phyloP scores from a whole-genome alignment of 2,329 filamentous ascomycete species.

The Sphaerulina populicola region DNA sequence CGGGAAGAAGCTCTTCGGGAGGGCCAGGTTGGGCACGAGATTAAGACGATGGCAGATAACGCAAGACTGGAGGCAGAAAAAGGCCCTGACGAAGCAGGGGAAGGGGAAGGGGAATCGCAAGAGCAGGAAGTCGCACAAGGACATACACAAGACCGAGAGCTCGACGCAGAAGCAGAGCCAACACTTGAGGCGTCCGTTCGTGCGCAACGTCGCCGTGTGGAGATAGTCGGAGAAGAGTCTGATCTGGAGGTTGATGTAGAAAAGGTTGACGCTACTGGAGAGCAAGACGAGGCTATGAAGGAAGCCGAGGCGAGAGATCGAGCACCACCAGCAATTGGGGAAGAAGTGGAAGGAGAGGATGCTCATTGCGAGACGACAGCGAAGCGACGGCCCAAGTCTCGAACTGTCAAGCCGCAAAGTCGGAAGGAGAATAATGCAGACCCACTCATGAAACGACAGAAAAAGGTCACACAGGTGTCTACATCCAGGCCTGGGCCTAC shows the following conservation, averaged over 20 bases:
- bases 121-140: neutral
- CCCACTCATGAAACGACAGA: neutral
- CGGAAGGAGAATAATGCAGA: neutral
- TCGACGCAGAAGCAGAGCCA: neutral
- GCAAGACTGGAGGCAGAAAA: too few relatives aligned
- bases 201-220: neutral
- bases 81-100: neutral
- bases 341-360: too few relatives aligned
- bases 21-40: too few relatives aligned
- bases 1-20: too few relatives aligned
- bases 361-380: too few relatives aligned
- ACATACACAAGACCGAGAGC: neutral
- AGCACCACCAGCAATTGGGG: too few relatives aligned
- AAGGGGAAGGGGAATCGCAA: neutral
- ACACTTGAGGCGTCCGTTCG: neutral
- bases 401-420: neutral
- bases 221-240: neutral
- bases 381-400: too few relatives aligned
- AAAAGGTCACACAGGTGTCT: neutral
- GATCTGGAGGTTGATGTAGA: neutral
- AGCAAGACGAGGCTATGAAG: neutral
- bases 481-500: neutral
- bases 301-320: neutral
- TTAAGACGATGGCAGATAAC: too few relatives aligned
- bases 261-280: neutral